These are phyloP conservation scores for Baeospora myosura DNA, from an alignment of 1,284 basidiomycete genomes.

Conservation along the genomic window DNA sequence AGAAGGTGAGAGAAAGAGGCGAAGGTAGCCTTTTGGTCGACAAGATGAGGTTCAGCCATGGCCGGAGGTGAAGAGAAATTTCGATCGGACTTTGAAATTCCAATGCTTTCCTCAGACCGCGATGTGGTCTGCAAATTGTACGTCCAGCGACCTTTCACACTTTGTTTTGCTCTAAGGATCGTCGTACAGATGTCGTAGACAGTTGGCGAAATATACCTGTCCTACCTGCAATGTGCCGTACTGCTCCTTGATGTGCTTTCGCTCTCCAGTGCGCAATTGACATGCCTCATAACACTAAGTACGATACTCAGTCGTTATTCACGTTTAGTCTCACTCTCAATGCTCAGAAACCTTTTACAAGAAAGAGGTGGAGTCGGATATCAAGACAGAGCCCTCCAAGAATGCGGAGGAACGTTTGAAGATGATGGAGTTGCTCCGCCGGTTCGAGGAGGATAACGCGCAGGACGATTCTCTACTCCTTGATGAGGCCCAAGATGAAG, in stretches of 20 bases:
- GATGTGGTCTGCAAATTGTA: slow-evolving; percentile 17
- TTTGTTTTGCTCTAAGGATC: not conserved
- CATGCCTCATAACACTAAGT: slow-evolving; percentile 1
- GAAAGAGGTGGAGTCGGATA: slow-evolving; percentile 58
- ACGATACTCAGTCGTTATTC: not conserved
- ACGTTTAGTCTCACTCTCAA: slow-evolving; percentile 48
- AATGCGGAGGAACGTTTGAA: slow-evolving; percentile 44
- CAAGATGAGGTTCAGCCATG: slow-evolving; percentile 40
- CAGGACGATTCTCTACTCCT: slow-evolving; percentile 26
- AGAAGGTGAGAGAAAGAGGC: slow-evolving; percentile 65
- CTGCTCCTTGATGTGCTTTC: slow-evolving; percentile 73
- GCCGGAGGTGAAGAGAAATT: slow-evolving; percentile 5
- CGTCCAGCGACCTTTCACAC: slow-evolving; percentile 9
- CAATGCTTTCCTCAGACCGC: not conserved
- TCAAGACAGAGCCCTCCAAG: slow-evolving; percentile 46
- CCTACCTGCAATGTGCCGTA: slow-evolving; percentile 74
- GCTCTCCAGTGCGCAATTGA: slow-evolving; percentile 47
- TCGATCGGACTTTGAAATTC: slow-evolving; percentile 5
- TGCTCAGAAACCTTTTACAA: slow-evolving; percentile 77
- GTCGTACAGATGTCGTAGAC: slow-evolving; percentile 56
- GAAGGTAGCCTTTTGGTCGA: slow-evolving; percentile 53
- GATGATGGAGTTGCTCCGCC: slow-evolving; percentile 65
- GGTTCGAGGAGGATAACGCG: slow-evolving; percentile 56
- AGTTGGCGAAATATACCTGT: slow-evolving; percentile 73
- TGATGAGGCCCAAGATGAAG: slow-evolving; percentile 24